Evolutionary conservation across 176 grass and related monocot species (phyloP).

Genomic region (barley (Hordeum vulgare)): DNA sequence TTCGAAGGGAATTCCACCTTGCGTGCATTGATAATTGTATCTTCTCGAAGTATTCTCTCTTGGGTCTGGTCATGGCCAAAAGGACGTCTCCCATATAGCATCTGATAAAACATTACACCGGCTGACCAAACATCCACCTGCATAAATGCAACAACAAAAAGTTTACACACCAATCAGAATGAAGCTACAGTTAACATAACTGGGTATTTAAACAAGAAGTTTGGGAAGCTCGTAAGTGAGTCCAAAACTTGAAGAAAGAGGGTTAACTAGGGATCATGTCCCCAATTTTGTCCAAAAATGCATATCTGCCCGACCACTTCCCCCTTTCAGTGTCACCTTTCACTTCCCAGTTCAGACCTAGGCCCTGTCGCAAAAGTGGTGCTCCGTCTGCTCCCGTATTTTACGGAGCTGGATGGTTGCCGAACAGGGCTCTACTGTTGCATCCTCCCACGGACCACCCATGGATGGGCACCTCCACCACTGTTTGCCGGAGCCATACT

Average conservation of each 20-base stretch:
- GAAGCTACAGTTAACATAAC: background rate
- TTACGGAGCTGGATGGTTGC: too few species aligned
- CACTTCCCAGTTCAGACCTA: background rate
- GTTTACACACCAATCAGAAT: conserved; percentile 10
- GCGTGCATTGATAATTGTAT: conserved; percentile 96
- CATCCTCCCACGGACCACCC: background rate
- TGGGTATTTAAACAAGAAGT: background rate
- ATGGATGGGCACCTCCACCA: background rate
- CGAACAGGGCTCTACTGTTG: too few species aligned
- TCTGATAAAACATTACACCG: conserved; percentile 98
- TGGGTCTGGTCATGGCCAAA: conserved; percentile 99
- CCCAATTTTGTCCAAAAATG: background rate
- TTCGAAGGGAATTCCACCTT: conserved; percentile 94
- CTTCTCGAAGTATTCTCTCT: conserved; percentile 96
- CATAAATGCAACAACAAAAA: conserved; percentile 13
- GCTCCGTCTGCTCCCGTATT: too few species aligned
- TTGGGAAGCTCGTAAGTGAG: conserved; percentile 15
- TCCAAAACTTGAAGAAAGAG: background rate
- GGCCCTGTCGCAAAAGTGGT: too few species aligned
- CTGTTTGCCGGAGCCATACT: background rate
- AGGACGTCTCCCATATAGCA: conserved; percentile 87
- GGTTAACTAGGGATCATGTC: background rate
- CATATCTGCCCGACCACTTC: background rate
- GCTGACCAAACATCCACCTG: conserved; percentile 99
- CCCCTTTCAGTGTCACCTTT: background rate